phyloP scores from a whole-genome alignment of 2,329 filamentous ascomycete genomes.

The Fusarium compactum region DNA sequence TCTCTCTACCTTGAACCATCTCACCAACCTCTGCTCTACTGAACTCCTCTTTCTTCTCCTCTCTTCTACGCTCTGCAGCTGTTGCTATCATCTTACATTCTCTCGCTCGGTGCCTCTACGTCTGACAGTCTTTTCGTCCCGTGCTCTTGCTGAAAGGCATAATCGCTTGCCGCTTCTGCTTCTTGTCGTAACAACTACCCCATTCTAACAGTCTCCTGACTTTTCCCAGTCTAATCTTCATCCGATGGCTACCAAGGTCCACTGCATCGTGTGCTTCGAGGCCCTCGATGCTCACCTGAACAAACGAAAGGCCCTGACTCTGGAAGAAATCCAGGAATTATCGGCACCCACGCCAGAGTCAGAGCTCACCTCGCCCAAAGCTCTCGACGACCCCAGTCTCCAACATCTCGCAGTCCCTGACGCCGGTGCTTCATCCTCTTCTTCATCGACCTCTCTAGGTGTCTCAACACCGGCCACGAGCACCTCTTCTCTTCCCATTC shows the following conservation, averaged over 20 bases:
- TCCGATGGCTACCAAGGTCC: conserved; percentile 83
- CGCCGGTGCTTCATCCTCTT: conserved; percentile 51
- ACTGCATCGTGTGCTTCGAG: conserved; percentile 96
- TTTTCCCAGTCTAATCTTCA: conserved; percentile 11
- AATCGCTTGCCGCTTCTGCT: conserved; percentile 19
- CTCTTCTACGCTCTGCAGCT: neutral
- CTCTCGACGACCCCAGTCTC: conserved; percentile 57
- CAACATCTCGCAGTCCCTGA: conserved; percentile 54
- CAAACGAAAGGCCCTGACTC: conserved; percentile 72
- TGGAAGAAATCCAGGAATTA: conserved; percentile 76
- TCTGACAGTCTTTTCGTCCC: conserved; percentile 8
- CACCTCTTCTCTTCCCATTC: conserved; percentile 54
- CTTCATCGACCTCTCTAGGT: conserved; percentile 57
- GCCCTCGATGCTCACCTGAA: conserved; percentile 81
- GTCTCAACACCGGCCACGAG: conserved; percentile 62
- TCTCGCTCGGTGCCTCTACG: conserved; percentile 11
- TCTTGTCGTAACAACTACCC: conserved; percentile 20
- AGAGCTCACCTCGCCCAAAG: conserved; percentile 35
- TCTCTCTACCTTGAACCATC: neutral
- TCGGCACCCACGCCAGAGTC: conserved; percentile 59
- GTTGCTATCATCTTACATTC: conserved; percentile 6
- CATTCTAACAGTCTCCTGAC: conserved; percentile 22
- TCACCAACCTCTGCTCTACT: conserved; percentile 8
- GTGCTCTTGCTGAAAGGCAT: conserved; percentile 31
- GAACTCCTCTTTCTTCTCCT: neutral